Conservation (phyloP, 2,329 filamentous ascomycete species). For the Xylariaceae sp. region DNA sequence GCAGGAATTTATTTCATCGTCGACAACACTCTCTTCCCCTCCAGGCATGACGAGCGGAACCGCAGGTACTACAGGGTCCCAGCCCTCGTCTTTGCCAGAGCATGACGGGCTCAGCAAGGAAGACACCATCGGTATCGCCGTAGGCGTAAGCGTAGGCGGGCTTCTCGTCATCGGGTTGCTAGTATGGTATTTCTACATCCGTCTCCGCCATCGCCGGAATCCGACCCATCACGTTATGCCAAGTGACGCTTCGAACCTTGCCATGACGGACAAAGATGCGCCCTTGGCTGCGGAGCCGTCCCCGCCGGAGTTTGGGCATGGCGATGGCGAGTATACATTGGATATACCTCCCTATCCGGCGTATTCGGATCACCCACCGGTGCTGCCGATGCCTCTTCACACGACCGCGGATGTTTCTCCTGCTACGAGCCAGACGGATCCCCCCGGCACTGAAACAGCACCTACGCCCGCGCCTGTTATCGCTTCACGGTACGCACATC, state of each 20-base stretch:
- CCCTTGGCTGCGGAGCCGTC: slow-evolving; percentile 19
- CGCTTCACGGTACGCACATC: slow-evolving; percentile 42
- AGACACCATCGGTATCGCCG: slow-evolving; percentile 28
- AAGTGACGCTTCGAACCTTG: slow-evolving; percentile 29
- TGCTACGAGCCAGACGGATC: slow-evolving; percentile 17
- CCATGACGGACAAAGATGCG: slow-evolving; percentile 39
- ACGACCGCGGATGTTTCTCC: background rate
- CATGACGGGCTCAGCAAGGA: background rate
- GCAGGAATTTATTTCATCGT: background rate
- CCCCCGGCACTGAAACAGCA: slow-evolving; percentile 3
- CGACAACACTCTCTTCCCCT: slow-evolving; percentile 1
- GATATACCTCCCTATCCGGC: slow-evolving; percentile 30
- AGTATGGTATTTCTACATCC: slow-evolving; percentile 41
- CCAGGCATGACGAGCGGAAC: background rate
- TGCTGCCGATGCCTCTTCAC: slow-evolving; percentile 12
- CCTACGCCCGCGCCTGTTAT: slow-evolving; percentile 14
- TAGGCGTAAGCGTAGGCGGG: slow-evolving; percentile 30
- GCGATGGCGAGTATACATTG: slow-evolving; percentile 13
- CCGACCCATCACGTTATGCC: slow-evolving; percentile 24
- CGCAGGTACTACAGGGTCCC: background rate
- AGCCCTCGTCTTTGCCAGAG: background rate
- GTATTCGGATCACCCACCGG: slow-evolving; percentile 32
- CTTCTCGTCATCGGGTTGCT: slow-evolving; percentile 39
- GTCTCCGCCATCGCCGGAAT: slow-evolving; percentile 38
- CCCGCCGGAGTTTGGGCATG: slow-evolving; percentile 20